Conservation (phyloP, 1,284 basidiomycete species). For the Malassezia globosa region DNA sequence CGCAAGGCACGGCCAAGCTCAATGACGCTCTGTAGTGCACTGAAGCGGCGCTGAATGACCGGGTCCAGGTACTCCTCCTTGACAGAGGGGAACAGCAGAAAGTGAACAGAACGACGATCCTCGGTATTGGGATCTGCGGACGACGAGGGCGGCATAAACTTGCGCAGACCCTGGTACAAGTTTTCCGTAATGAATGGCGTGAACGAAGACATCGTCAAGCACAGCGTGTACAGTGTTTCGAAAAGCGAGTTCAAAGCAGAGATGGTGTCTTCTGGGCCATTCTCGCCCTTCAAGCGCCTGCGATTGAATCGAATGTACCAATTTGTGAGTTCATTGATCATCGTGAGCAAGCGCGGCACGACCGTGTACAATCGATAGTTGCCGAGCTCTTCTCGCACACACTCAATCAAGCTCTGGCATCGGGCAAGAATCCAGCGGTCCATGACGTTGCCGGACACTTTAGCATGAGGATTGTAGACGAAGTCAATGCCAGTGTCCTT, state of each 20-base stretch:
- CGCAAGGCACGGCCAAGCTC: constrained; percentile 81
- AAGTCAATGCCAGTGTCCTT: constrained; percentile 72
- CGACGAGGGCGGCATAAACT: constrained; percentile 59
- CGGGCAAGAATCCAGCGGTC: constrained; percentile 95
- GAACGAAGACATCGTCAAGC: constrained; percentile 92
- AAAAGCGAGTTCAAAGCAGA: constrained; percentile 89
- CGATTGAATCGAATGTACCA: constrained; percentile 99
- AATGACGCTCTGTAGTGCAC: constrained; percentile 87
- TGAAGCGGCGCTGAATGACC: constrained; percentile 88
- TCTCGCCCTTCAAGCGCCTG: constrained; percentile 85
- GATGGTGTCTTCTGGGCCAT: constrained; percentile 75
- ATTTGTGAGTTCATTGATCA: constrained; percentile 94
- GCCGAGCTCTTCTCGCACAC: constrained; percentile 88
- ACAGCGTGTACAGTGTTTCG: constrained; percentile 86
- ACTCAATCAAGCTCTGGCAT: constrained; percentile 86
- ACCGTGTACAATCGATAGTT: constrained; percentile 96
- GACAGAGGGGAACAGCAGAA: constrained; percentile 82
- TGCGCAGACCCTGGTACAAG: constrained; percentile 79
- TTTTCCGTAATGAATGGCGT: constrained; percentile 97
- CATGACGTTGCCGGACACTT: constrained; percentile 86
- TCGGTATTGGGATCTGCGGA: constrained; percentile 52
- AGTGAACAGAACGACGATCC: constrained; percentile 87
- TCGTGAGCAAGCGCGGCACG: constrained; percentile 79
- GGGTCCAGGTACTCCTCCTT: constrained; percentile 91
- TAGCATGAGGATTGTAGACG: constrained; percentile 72